Conservation (phyloP, 2,329 filamentous ascomycete species). For the Diplodia mutila region DNA sequence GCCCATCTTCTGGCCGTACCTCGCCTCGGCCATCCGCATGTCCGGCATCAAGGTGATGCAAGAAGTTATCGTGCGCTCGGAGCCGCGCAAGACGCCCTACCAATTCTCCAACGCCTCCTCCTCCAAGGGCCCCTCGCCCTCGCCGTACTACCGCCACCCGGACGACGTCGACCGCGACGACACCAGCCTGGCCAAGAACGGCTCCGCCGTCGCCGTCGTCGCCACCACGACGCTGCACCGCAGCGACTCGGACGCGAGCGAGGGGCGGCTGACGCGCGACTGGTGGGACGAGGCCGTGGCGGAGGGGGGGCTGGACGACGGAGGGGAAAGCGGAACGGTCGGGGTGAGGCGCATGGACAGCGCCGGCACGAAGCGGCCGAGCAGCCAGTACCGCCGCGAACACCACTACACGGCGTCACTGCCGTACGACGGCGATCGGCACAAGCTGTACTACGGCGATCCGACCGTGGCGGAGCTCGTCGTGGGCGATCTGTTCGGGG, state of each 20-base stretch:
- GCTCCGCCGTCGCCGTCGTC: not conserved
- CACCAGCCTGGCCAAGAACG: not conserved
- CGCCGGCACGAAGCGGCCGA: not conserved
- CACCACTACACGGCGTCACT: not conserved
- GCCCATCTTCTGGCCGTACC: slow-evolving; percentile 32
- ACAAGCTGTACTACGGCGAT: slow-evolving; percentile 17
- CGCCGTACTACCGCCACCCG: not conserved
- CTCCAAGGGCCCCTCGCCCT: not conserved
- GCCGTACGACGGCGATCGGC: slow-evolving; percentile 1
- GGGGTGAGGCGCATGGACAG: not conserved
- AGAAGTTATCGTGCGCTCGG: slow-evolving; percentile 24
- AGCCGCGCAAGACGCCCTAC: slow-evolving; percentile 8
- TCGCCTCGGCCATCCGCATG: not conserved
- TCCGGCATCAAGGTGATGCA: slow-evolving; percentile 22
- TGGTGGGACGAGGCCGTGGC: not conserved
- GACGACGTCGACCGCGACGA: not conserved
- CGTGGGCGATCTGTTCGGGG: slow-evolving; percentile 1
- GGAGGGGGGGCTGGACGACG: not conserved
- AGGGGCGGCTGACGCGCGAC: not conserved
- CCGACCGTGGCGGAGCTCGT: slow-evolving; percentile 15
- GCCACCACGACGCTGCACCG: not conserved
- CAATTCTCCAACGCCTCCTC: not conserved
- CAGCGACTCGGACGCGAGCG: slow-evolving; percentile 3
- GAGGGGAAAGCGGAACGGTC: too few species aligned
- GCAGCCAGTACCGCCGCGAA: not conserved